A percentile compares a stretch with the other conserved stretches of the same genome.
Evolutionary conservation across 768 basidiomycete species (phyloP).

Genomic region (Stropharia rugosoannulata): DNA sequence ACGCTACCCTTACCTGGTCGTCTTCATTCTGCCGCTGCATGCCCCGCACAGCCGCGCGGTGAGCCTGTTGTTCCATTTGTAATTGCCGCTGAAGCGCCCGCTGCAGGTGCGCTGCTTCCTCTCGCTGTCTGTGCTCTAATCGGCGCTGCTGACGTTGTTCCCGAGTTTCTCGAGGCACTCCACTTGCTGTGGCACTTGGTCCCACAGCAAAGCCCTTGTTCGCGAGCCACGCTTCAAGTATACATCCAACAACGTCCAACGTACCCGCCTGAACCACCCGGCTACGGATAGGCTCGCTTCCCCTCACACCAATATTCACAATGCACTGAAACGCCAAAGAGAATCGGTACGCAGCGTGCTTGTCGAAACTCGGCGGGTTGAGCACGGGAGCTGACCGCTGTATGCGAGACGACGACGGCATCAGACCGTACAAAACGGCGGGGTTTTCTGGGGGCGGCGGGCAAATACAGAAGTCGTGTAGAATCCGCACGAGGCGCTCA

Average conservation of each 20-base stretch:
- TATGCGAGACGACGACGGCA: slow-evolving; percentile 59
- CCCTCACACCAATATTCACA: slow-evolving; percentile 95
- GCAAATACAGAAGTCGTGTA: slow-evolving; percentile 83
- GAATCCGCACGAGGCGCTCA: slow-evolving; percentile 90
- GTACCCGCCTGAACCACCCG: slow-evolving; percentile 95
- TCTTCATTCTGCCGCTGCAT: slow-evolving; percentile 3
- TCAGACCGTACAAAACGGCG: slow-evolving; percentile 73
- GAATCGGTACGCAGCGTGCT: slow-evolving; percentile 85
- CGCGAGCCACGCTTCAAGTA: slow-evolving; percentile 90
- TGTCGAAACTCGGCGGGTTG: slow-evolving; percentile 72
- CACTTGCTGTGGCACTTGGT: slow-evolving; percentile 75
- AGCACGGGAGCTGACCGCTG: slow-evolving; percentile 58
- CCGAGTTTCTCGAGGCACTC: slow-evolving; percentile 69
- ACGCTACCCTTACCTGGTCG: slow-evolving; percentile 12
- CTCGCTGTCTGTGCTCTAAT: slow-evolving; percentile 57
- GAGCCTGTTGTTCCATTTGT: slow-evolving; percentile 19
- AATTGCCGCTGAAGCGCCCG: slow-evolving; percentile 51
- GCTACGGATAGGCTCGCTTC: slow-evolving; percentile 88
- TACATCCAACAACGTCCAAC: slow-evolving; percentile 89
- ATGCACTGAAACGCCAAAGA: slow-evolving; percentile 95
- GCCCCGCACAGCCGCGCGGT: slow-evolving; percentile 5
- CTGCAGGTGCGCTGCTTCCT: slow-evolving; percentile 57
- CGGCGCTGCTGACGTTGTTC: slow-evolving; percentile 70
- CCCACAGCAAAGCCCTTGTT: slow-evolving; percentile 86
- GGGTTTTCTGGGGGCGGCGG: slow-evolving; percentile 84